Base-by-base conservation (phyloP, 2,329 filamentous ascomycete species). In the Neonectria hederae region DNA sequence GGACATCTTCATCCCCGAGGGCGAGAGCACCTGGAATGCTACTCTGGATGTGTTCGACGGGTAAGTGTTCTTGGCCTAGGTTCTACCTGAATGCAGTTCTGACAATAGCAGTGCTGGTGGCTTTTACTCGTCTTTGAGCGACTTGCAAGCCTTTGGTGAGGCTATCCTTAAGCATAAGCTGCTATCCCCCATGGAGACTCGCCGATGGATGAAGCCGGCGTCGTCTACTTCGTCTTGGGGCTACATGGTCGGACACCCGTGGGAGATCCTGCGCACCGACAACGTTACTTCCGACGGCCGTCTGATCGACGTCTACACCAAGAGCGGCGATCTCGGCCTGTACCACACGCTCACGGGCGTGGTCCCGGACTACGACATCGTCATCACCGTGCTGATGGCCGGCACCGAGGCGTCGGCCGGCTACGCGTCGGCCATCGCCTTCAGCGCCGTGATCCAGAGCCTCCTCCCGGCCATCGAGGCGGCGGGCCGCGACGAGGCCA, bases 261-360 rank as follows among this genome's bases (percentile, higher is more conserved):
- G 83, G 82, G 83, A 85, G 68, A 85, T 85, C 52, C 73, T 78
- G 24, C 79, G 80, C 30, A 68, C 73, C 30, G 70, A 79, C 56
- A 76, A 75, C 66, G 63, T 81, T 30, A 78, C 78, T 5, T 65
- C 72, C 0, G 79, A 81, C 62, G 75, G 78, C 26, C 79, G 81
- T 4, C 67, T 82, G 1, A 72, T 84, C 14, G 82, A 85, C 26
- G 56, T 85, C 2, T 84, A 84, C 71, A 79, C 80, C 24, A 86
- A 86, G 69, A 74, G 69, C 2, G 84, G 83, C 3, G 79, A 81
- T 59, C 65, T 83, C 3, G 78, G 79, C 17, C 59, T 71, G 14
- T 85, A 84, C 71, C 77, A 80, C 66, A 69, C 78, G 3, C 67
- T 75, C 2, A 67, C 83, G 0, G 78, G 75, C 19, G 69, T 86